Percentiles rank a stretch among this genome's conserved stretches.
Evolutionary conservation across 805 yeast genomes (phyloP).

Genomic region (Schwanniomyces sp.): DNA sequence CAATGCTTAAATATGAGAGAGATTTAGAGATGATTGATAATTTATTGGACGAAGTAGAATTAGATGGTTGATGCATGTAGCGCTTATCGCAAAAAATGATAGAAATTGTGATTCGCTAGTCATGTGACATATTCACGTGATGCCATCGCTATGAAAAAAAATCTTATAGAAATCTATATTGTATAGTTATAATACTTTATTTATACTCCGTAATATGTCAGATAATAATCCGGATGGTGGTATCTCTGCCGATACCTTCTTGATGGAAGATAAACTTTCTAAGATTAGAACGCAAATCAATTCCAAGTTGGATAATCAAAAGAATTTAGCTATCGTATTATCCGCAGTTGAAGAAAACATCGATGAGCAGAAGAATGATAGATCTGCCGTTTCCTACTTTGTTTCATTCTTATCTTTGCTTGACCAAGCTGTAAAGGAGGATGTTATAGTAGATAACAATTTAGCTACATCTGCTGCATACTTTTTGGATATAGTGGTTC

Average conservation of each 20-base stretch:
- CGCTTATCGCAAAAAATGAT: neutral
- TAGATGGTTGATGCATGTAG: conserved; percentile 25
- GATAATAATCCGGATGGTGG: conserved; percentile 42
- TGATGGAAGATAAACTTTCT: conserved; percentile 61
- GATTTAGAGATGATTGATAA: conserved; percentile 30
- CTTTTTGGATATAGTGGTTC: conserved; percentile 76
- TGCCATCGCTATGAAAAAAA: conserved; percentile 6
- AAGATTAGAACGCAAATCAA: conserved; percentile 68
- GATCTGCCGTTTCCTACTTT: conserved; percentile 77
- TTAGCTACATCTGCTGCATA: conserved; percentile 79
- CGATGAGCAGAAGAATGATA: conserved; percentile 58
- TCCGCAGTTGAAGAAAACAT: conserved; percentile 90
- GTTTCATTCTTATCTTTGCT: conserved; percentile 79
- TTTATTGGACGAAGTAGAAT: conserved; percentile 23
- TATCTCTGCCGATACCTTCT: conserved; percentile 35
- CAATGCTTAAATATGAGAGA: conserved; percentile 17
- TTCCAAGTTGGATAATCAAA: conserved; percentile 86
- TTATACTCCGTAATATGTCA: conserved; percentile 15
- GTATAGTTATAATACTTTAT: neutral
- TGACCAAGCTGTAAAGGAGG: conserved; percentile 63
- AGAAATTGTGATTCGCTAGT: neutral
- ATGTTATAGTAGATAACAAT: conserved; percentile 54
- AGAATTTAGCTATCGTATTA: conserved; percentile 77
- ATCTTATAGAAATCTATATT: conserved; percentile 1
- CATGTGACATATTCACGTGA: conserved; percentile 1